Evolutionary conservation across 495 filamentous ascomycete species (phyloP).

Genomic region (Penicillium riverlandense): DNA sequence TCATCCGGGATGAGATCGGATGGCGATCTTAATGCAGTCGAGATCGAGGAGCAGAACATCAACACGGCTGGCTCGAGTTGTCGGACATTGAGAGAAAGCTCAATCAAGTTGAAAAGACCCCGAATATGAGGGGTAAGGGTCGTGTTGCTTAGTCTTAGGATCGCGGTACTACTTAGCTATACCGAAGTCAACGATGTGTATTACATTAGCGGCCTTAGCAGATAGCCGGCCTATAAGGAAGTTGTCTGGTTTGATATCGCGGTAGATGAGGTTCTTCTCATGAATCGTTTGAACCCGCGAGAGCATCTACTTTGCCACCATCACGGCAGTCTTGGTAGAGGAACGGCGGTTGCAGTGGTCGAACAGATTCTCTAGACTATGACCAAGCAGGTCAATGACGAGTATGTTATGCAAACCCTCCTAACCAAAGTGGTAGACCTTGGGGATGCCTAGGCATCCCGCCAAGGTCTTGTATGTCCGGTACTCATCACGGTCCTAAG

Average conservation of each 20-base stretch:
- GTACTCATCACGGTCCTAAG: slow-evolving; percentile 96
- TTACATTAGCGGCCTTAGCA: slow-evolving; percentile 91
- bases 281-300: slow-evolving; percentile 98
- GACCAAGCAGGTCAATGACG: slow-evolving; percentile 93
- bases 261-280: slow-evolving; percentile 98
- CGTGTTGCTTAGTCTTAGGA: slow-evolving; percentile 98
- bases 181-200: slow-evolving; percentile 97
- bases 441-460: slow-evolving; percentile 96
- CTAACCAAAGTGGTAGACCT: slow-evolving; percentile 99
- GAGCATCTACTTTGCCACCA: slow-evolving; percentile 99
- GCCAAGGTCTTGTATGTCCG: slow-evolving; percentile 98
- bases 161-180: slow-evolving; percentile 99
- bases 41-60: slow-evolving; percentile 47
- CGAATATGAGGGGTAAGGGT: slow-evolving; percentile 68
- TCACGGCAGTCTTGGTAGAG: slow-evolving; percentile 93
- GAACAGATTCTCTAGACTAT: slow-evolving; percentile 93
- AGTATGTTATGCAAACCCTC: slow-evolving; percentile 98
- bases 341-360: slow-evolving; percentile 96
- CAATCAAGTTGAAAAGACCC: slow-evolving; percentile 46
- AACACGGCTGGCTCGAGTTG: slow-evolving; percentile 36
- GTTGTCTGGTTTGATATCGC: slow-evolving; percentile 99
- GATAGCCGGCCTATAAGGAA: slow-evolving; percentile 91
- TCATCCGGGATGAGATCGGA: slow-evolving; percentile 32
- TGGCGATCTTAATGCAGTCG: slow-evolving; percentile 31
- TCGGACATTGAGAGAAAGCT: slow-evolving; percentile 42